Evolutionary conservation across 768 basidiomycete species (phyloP).

Genomic region (Russula olivacea): DNA sequence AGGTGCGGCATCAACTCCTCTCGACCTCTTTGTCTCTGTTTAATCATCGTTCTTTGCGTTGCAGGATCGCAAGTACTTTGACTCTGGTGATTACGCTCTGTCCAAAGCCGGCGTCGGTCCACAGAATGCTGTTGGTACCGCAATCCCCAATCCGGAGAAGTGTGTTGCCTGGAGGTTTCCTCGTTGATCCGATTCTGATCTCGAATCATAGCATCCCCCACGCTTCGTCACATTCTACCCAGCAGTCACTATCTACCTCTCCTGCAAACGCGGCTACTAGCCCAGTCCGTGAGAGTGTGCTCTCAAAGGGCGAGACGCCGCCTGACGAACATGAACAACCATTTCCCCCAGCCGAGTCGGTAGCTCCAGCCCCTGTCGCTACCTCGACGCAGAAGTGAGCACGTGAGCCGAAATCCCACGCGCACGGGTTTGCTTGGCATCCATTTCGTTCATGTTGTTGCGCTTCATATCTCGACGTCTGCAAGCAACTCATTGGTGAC

Average conservation of each 20-base stretch:
- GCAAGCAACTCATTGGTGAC: constrained; percentile 15
- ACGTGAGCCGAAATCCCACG: constrained; percentile 4
- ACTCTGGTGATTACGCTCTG: constrained; percentile 97
- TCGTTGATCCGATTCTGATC: constrained; percentile 16
- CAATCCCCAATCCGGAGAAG: constrained; percentile 98
- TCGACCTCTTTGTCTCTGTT: constrained; percentile 14
- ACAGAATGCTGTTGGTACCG: constrained; percentile 85
- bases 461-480: constrained; percentile 12
- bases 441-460: constrained; percentile 1
- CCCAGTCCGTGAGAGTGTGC: constrained; percentile 24
- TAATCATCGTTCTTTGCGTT: constrained; percentile 14
- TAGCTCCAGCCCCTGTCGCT: constrained; percentile 5
- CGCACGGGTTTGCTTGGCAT: constrained; percentile 4
- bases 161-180: constrained; percentile 37
- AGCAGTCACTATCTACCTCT: constrained; percentile 32
- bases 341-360: constrained; percentile 10
- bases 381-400: constrained; percentile 18
- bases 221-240: constrained; percentile 55
- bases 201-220: constrained; percentile 71
- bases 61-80: constrained; percentile 98
- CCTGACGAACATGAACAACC: constrained; percentile 12
- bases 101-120: constrained; percentile 92
- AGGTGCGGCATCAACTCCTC: constrained; percentile 45
- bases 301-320: constrained; percentile 15
- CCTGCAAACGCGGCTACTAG: constrained; percentile 22